Evolutionary conservation across 805 yeast genomes (phyloP), one percentile per base, ranked within the genome.

Genomic region (Wickerhamomyces bisporus): DNA sequence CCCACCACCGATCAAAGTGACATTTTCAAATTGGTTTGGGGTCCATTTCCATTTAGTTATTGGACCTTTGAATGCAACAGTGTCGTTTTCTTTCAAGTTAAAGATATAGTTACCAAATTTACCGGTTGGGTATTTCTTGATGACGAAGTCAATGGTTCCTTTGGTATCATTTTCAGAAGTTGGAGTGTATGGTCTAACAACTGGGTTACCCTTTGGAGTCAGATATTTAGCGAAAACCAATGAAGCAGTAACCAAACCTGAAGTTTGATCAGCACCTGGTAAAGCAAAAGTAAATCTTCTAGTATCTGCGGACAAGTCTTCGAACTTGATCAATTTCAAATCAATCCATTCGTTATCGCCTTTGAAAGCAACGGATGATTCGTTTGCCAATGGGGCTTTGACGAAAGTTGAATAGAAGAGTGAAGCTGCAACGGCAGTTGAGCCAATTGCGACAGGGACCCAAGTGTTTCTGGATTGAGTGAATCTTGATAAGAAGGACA

Each of bases 1-100:
- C 59, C 98, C 98, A 57, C 95, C 98, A 54, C 96, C 98, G 51
- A 93, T 71, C 60, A 93, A 75, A 41, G 82, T 77, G 60, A 93
- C 78, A 48, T 78, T 69, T 55, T 84, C 77, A 70, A 76, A 91
- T 60, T 80, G 77, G 73, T 93, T 91, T 51, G 91, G 83, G 53
- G 74, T 74, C 87, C 94, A 86, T 60, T 82, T 78, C 86, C 93
- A 89, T 72, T 93, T 93, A 55, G 73, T 70, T 49, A 88, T 75
- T 48, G 98, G 98, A 35, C 98, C 98, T 71, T 88, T 91, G 75
- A 93, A 84, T 9, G 95, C 66, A 40, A 93, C 73, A 36, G 88
- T 77, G 55, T 93, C 98, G 54, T 82, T 76, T 43, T 75, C 77
- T 63, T 83, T 79, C 60, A 91, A 76, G 43, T 64, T 64, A 60